Evolutionary conservation across 1,284 basidiomycete genomes (phyloP).

Genomic region (Ustilago loliicola): DNA sequence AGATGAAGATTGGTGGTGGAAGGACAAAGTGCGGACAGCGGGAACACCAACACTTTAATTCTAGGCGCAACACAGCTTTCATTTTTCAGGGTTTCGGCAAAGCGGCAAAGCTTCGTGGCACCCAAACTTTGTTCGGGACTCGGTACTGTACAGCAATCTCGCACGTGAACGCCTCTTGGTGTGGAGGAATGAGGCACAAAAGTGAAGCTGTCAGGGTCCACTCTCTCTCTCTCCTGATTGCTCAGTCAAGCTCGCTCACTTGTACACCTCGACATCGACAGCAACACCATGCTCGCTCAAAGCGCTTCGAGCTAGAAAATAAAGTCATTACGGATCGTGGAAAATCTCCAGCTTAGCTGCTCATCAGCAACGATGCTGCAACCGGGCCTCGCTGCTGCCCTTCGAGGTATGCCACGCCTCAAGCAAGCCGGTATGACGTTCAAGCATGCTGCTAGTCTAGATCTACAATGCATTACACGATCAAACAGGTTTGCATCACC

Average conservation of each 20-base stretch:
- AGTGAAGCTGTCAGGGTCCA: background rate
- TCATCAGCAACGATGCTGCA: conserved; percentile 13
- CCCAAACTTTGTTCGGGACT: background rate
- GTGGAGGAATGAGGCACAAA: conserved; percentile 3
- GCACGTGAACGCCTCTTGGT: background rate
- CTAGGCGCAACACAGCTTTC: background rate
- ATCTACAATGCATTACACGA: background rate
- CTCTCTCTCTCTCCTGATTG: background rate
- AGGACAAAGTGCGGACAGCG: background rate
- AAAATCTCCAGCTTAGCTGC: background rate
- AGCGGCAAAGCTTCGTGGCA: conserved; percentile 1
- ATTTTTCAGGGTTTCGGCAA: background rate
- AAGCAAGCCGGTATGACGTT: background rate
- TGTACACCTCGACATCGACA: background rate
- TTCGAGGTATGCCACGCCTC: background rate
- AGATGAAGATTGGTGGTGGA: background rate
- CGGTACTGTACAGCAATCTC: background rate
- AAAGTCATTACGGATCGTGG: background rate
- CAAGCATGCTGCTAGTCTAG: background rate
- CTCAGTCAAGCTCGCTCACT: background rate
- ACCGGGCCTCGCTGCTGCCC: conserved; percentile 10
- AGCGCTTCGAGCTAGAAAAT: background rate
- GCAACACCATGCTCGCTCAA: background rate
- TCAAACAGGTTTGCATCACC: background rate
- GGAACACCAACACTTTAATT: background rate